Base-by-base conservation (phyloP, 1,284 basidiomycete species). In the Chalciporus sp. region DNA sequence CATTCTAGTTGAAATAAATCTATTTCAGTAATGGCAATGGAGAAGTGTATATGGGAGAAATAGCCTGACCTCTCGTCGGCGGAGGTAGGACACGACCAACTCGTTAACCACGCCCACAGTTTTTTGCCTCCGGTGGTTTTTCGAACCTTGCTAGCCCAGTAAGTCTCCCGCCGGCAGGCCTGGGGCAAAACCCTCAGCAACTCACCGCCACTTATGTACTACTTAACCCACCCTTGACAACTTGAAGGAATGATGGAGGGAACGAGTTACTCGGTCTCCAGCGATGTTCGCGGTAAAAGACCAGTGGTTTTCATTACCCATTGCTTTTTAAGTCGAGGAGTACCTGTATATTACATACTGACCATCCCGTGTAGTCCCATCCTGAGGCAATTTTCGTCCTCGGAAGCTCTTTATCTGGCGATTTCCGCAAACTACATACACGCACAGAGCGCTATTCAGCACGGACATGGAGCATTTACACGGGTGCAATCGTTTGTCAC, bases 71-170 rank as follows among this genome's bases (percentile, higher is more conserved):
- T 63, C 59, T 70, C 62, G 77, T 83, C 84, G 84, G 84, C 84
- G 84, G 84, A 85, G 81, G 82, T 85, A 86, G 77, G 81, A 71
- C 67, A 70, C 63, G 56, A 59, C 58, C 60, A 63, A 62, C 43
- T 53, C 50, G 63, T 57, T 57, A 67, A 70, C 73, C 70, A 16
- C 35, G 44, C 47, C 23, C 41, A 17, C 33, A 19, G 51, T 56
- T 59, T 56, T 54, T 42, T 49, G 46, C 44, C 53, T 48, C 53
- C 51, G 47, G 29, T 35, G 19, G 53, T 49, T 43, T 47, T 52
- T 41, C 14, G 35, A 37, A 40, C 9, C 33, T 49, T 48, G 35
- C 23, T 3, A 49, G 48, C 48, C 37, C 3, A 5, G 8, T 46
- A 11, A 17, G 12, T 17, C 27, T 55, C 45, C 55, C 54, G 55